These are phyloP conservation scores for Papiliotrema nemorosa DNA, from an alignment of 1,284 basidiomycete species.

Conservation along the genomic window DNA sequence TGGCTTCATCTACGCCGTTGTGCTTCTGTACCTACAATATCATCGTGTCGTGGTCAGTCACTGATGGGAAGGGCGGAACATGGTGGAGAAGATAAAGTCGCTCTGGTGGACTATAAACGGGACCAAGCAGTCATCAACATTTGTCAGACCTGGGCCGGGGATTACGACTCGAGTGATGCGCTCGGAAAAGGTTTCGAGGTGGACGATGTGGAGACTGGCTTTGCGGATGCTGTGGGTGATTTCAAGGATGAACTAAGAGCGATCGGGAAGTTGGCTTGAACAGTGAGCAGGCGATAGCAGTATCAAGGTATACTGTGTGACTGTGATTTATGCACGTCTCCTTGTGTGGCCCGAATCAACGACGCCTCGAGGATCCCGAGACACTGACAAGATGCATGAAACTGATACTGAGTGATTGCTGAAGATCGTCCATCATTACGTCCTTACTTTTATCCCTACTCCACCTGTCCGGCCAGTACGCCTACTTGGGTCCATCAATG, in stretches of 20 bases:
- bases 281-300: neutral
- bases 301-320: too few relatives aligned
- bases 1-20: neutral
- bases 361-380: too few relatives aligned
- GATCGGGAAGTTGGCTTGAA: neutral
- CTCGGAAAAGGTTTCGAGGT: conserved; percentile 43
- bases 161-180: conserved; percentile 38
- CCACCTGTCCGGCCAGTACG: too few relatives aligned
- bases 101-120: conserved; percentile 45
- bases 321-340: too few relatives aligned
- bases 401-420: too few relatives aligned
- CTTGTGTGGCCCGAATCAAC: too few relatives aligned
- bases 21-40: neutral
- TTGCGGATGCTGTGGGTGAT: conserved; percentile 43
- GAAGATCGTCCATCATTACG: too few relatives aligned
- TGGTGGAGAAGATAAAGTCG: conserved; percentile 42
- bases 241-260: conserved; percentile 40
- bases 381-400: too few relatives aligned
- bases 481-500: conserved; percentile 42
- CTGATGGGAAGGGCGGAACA: conserved; percentile 30
- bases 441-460: too few relatives aligned
- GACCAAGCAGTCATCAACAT: conserved; percentile 47
- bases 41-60: neutral
- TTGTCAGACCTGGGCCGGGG: conserved; percentile 48
- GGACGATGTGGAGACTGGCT: conserved; percentile 43